Evolutionary conservation across 169 alveolate genomes (phyloP), one percentile per base, ranked within the genome.

Genomic region (Babesia gibsoni): DNA sequence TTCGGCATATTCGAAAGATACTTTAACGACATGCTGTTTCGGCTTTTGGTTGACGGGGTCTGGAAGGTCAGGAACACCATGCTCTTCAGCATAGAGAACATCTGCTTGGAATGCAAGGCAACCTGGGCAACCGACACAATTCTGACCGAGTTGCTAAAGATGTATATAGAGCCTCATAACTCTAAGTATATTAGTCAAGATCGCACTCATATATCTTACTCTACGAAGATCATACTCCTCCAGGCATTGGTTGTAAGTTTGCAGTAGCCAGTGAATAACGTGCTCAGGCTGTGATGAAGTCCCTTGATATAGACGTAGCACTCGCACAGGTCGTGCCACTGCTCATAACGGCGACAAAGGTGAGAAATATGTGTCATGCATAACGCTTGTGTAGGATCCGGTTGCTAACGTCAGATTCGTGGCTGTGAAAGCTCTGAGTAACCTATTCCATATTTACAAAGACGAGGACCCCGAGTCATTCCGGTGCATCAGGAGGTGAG

Each of bases 21-120:
- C 54, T 79, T 79, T 23, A 22, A 30, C n/a, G 27, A 32, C 29
- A 54, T 64, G 39, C 64, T 79, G 43, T 61, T 79, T 48, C 42
- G 52, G 32, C 56, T 79, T 33, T 41, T 79, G 43, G 18, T 61
- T 48, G 88, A 79, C 79, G 43, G 37, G 30, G 88, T 79, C 22
- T 79, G 83, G 82, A 79, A 79, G 57, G 88, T 79, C n/a, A 1
- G 88, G 39, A 59, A 14, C 48, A 56, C 88, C 39, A 72, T 69
- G 12, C 42, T 79, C 18, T 22, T 14, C 45, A 65, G 82, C 56
- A 37, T 79, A 12, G 83, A 69, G 37, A 42, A 22, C 23, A 29
- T 79, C 30, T 68, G 77, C 36, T 56, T n/a, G 36, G 88, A 61
- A 12, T 41, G 82, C 49, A 52, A 73, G 48, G 52, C 53, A 18